These are phyloP conservation scores for Pisolithus sp. DNA, from an alignment of 768 basidiomycete genomes.

Conservation along the genomic window DNA sequence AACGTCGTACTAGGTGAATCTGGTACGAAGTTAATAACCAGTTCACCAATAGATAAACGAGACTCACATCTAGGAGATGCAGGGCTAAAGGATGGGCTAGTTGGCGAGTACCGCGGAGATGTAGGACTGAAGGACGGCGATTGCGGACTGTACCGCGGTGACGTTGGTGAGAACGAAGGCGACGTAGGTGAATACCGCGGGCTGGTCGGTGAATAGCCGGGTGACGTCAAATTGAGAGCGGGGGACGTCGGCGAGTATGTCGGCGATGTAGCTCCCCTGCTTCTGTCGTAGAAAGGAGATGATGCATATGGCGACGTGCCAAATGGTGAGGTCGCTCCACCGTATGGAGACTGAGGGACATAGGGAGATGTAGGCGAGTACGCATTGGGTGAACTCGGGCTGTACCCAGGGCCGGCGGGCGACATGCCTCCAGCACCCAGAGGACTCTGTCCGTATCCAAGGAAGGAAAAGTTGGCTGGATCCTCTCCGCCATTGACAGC, in stretches of 20 bases:
- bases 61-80: slow-evolving; percentile 85
- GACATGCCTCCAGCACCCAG: slow-evolving; percentile 83
- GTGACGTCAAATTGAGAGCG: slow-evolving; percentile 74
- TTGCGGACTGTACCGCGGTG: slow-evolving; percentile 80
- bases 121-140: slow-evolving; percentile 89
- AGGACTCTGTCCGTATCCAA: slow-evolving; percentile 83
- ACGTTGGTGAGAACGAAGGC: slow-evolving; percentile 80
- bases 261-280: slow-evolving; percentile 66
- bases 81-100: slow-evolving; percentile 87
- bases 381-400: slow-evolving; percentile 84
- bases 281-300: slow-evolving; percentile 73
- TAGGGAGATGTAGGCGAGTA: slow-evolving; percentile 91
- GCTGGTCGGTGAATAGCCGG: slow-evolving; percentile 61
- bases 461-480: slow-evolving; percentile 63
- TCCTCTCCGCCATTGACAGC: slow-evolving; percentile 85
- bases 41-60: background rate
- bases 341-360: slow-evolving; percentile 78
- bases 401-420: slow-evolving; percentile 81
- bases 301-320: slow-evolving; percentile 76
- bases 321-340: slow-evolving; percentile 77
- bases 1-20: slow-evolving; percentile 74
- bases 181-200: slow-evolving; percentile 83
- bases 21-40: slow-evolving; percentile 21
- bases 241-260: slow-evolving; percentile 88
- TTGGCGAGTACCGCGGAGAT: slow-evolving; percentile 84